phyloP scores from a whole-genome alignment of 164 flowering plant genomes.

The Paratinospora sagittata region DNA sequence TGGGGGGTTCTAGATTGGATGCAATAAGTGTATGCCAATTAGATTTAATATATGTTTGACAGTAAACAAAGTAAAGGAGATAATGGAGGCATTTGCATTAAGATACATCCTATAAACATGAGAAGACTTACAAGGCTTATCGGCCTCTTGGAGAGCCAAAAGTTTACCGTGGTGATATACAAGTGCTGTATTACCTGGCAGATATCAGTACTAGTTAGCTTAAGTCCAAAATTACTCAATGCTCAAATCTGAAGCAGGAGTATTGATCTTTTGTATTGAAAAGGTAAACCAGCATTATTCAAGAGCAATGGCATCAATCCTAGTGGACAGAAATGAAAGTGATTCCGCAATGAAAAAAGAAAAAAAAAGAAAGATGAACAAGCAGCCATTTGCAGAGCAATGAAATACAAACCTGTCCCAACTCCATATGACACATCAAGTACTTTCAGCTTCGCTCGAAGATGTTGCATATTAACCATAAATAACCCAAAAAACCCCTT shows the following conservation, averaged over 20 bases:
- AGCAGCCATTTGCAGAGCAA: background rate
- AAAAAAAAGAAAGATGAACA: background rate
- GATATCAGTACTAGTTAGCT: conserved; percentile 11
- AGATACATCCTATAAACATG: background rate
- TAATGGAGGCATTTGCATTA: background rate
- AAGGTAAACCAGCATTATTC: background rate
- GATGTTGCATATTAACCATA: conserved; percentile 62
- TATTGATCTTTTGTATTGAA: background rate
- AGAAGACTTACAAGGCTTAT: conserved; percentile 78
- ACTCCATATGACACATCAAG: conserved; percentile 71
- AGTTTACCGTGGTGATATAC: conserved; percentile 89
- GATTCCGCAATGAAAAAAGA: background rate
- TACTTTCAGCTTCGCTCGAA: conserved; percentile 73
- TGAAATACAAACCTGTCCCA: conserved; percentile 56
- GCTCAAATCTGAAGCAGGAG: conserved; percentile 6
- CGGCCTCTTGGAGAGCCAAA: conserved; percentile 78
- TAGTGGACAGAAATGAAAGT: background rate
- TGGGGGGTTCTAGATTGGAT: too few species aligned
- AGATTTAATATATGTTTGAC: background rate
- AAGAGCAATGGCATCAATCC: background rate
- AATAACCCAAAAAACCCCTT: conserved; percentile 82
- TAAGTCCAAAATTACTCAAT: conserved; percentile 1
- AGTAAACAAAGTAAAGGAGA: too few species aligned
- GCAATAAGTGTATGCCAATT: background rate
- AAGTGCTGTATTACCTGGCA: conserved; percentile 82